Conservation (phyloP, 257 asterid genomes). For the Nicotiana knightiana region DNA sequence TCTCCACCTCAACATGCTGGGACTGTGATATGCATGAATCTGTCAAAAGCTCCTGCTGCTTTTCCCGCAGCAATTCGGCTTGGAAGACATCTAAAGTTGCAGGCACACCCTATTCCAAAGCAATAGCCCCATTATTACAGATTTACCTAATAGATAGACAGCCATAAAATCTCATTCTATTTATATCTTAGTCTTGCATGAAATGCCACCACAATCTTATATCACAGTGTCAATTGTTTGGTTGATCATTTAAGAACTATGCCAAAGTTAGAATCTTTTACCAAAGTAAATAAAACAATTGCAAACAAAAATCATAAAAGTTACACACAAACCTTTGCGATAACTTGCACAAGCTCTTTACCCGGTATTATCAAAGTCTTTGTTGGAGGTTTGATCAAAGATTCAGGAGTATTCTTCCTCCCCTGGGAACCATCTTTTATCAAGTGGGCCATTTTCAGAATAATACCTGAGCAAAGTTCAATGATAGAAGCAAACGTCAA, state of each 20-base stretch:
- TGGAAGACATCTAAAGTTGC: conserved; percentile 53
- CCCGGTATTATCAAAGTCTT: conserved; percentile 66
- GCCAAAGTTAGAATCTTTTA: not conserved
- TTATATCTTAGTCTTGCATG: not conserved
- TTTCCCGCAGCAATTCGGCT: conserved; percentile 56
- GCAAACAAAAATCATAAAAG: not conserved
- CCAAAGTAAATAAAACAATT: not conserved
- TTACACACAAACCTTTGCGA: conserved; percentile 62
- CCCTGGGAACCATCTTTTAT: conserved; percentile 67
- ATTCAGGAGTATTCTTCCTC: conserved; percentile 37
- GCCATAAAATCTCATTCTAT: conserved; percentile 3
- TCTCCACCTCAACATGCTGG: conserved; percentile 49
- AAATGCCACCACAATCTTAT: not conserved
- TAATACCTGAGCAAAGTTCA: conserved; percentile 44
- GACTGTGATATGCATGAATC: conserved; percentile 90
- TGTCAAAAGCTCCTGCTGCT: conserved; percentile 73
- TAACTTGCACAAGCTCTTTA: conserved; percentile 84
- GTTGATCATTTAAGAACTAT: not conserved
- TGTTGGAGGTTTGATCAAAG: conserved; percentile 46
- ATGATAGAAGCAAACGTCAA: conserved; percentile 9
- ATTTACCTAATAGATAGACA: not conserved
- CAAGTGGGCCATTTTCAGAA: conserved; percentile 83
- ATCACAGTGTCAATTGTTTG: not conserved
- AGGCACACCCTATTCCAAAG: conserved; percentile 68
- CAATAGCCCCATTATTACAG: not conserved